Conservation (phyloP, 1,284 basidiomycete genomes). For the Ceratobasidium sp. region DNA sequence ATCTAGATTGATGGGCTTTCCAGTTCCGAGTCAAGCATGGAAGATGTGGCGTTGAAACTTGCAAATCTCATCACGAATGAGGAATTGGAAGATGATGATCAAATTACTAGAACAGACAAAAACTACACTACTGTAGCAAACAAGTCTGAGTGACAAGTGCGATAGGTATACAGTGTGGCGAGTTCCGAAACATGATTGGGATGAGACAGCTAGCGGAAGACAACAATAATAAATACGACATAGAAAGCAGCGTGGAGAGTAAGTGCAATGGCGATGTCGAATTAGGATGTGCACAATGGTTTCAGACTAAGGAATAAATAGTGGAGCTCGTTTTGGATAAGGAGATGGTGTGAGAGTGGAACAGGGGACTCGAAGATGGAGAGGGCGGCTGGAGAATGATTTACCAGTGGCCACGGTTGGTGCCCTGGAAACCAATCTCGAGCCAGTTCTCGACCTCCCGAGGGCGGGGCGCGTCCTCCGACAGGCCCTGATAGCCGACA, state of each 20-base stretch:
- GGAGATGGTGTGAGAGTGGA: neutral
- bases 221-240: neutral
- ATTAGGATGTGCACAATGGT: neutral
- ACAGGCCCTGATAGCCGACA: constrained; percentile 65
- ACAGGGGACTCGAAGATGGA: neutral
- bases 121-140: constrained; percentile 33
- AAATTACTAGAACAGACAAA: constrained; percentile 12
- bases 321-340: constrained; percentile 6
- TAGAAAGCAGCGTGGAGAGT: constrained; percentile 9
- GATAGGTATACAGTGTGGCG: constrained; percentile 27
- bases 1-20: neutral
- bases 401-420: constrained; percentile 68
- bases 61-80: neutral
- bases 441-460: constrained; percentile 60
- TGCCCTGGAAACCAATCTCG: constrained; percentile 66
- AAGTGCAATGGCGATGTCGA: neutral
- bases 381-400: constrained; percentile 16
- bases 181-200: constrained; percentile 7
- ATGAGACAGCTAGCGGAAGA: neutral
- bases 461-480: constrained; percentile 47
- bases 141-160: constrained; percentile 13
- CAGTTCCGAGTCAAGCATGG: neutral
- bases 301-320: neutral
- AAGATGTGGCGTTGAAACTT: constrained; percentile 10
- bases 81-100: neutral